A percentile compares a stretch with the other conserved stretches of the same genome.
phyloP scores from a whole-genome alignment of 2,329 filamentous ascomycete genomes.

The Pseudogymnoascus sp. region DNA sequence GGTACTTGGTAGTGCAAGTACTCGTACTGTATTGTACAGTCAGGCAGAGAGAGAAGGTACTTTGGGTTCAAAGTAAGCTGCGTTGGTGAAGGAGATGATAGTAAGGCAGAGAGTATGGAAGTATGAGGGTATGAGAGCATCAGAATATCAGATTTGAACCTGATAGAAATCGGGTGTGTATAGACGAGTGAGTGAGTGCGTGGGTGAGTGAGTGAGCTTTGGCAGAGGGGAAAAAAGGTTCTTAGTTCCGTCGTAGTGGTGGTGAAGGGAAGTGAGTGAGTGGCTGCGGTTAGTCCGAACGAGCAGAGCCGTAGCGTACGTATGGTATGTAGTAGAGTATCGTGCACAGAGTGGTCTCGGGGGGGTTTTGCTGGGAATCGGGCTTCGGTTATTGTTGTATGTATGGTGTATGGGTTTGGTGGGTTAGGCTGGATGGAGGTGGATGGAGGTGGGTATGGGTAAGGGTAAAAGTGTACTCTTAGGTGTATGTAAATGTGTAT shows the following conservation, averaged over 20 bases:
- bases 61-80: not conserved
- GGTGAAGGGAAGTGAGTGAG: not conserved
- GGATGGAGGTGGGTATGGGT: not conserved
- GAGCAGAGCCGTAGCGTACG: not conserved
- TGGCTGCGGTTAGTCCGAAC: not conserved
- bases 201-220: not conserved
- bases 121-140: not conserved
- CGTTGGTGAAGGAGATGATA: not conserved
- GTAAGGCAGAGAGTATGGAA: not conserved
- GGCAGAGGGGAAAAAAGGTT: not conserved
- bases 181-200: not conserved
- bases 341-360: not conserved
- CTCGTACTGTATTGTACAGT: not conserved
- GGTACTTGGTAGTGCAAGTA: not conserved
- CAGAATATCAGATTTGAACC: not conserved
- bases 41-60: not conserved
- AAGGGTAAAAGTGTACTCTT: not conserved
- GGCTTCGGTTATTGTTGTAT: not conserved
- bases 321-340: not conserved
- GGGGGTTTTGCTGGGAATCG: not conserved
- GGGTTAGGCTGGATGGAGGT: not conserved
- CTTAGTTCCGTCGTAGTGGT: constrained; percentile 1
- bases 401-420: not conserved
- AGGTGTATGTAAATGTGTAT: too few relatives aligned
- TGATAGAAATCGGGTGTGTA: not conserved